These are phyloP conservation scores for Dactylis glomerata DNA, from an alignment of 176 grass and related monocot genomes.

Conservation along the genomic window DNA sequence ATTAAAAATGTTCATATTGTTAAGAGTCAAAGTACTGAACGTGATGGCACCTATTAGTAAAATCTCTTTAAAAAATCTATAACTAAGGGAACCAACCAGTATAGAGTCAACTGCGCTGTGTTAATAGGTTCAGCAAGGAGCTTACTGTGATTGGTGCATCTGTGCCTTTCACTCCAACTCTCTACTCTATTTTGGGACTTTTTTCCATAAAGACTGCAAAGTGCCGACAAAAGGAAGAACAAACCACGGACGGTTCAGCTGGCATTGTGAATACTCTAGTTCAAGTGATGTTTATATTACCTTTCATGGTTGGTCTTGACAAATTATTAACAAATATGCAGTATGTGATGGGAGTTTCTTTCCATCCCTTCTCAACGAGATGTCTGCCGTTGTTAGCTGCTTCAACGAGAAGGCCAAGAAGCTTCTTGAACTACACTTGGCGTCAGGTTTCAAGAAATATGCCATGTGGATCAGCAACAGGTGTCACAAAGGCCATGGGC, in stretches of 20 bases:
- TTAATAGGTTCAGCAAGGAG: neutral
- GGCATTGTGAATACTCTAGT: neutral
- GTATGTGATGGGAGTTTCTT: slow-evolving; percentile 94
- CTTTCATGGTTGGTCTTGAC: slow-evolving; percentile 2
- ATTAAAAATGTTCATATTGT: neutral
- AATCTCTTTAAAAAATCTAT: neutral
- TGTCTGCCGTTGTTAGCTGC: slow-evolving; percentile 76
- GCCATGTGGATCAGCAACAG: slow-evolving; percentile 51
- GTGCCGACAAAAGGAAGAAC: neutral
- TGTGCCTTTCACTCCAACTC: neutral
- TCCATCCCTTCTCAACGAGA: slow-evolving; percentile 70
- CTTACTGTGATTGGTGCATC: neutral
- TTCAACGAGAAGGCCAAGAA: slow-evolving; percentile 85
- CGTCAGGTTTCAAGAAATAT: slow-evolving; percentile 75
- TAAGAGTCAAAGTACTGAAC: neutral
- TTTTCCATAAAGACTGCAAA: neutral
- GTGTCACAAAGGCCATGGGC: slow-evolving; percentile 37
- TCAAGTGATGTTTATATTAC: neutral
- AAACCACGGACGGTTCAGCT: neutral
- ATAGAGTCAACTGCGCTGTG: neutral
- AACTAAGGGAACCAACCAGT: neutral
- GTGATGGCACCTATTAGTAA: neutral
- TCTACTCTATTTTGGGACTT: neutral
- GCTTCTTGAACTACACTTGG: slow-evolving; percentile 66
- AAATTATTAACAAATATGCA: slow-evolving; percentile 31